phyloP scores from a whole-genome alignment of 306 rosid genomes.

The Cucurbita argyrosperma region DNA sequence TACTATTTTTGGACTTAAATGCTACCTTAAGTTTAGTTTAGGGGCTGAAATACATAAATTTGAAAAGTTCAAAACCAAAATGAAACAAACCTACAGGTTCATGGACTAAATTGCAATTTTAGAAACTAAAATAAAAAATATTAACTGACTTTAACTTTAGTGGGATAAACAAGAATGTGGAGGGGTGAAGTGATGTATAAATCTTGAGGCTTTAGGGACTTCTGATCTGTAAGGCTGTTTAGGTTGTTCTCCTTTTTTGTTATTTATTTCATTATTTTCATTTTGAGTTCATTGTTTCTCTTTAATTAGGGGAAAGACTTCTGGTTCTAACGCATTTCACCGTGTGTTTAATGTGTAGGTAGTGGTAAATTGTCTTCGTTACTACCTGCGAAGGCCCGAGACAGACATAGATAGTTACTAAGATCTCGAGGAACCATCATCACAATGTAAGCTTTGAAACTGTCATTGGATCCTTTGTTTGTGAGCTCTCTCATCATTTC shows the following conservation, averaged over 20 bases:
- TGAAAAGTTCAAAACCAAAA: no score
- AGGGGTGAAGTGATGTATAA: not conserved
- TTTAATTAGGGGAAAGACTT: not conserved
- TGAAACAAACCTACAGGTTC: not conserved
- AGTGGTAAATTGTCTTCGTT: slow-evolving; percentile 72
- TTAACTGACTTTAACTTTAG: not conserved
- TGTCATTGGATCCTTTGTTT: not conserved
- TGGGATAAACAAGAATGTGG: not conserved
- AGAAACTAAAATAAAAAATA: not conserved
- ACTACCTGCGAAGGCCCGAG: slow-evolving; percentile 84
- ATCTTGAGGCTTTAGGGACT: no score
- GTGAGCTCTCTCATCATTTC: not conserved
- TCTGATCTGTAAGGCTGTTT: no score
- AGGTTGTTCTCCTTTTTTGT: no score
- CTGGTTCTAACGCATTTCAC: not conserved
- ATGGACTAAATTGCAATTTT: not conserved
- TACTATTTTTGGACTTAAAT: not conserved
- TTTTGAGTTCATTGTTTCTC: no score
- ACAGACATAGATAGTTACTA: slow-evolving; percentile 70
- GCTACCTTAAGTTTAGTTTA: no score
- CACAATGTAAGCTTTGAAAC: not conserved
- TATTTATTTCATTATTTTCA: no score
- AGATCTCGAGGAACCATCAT: not conserved
- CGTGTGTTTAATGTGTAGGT: slow-evolving; percentile 35
- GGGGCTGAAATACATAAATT: no score